A percentile compares a stretch with the other conserved stretches of the same genome.
Conservation (phyloP, 768 basidiomycete species). For the Leccinellum albellum region DNA sequence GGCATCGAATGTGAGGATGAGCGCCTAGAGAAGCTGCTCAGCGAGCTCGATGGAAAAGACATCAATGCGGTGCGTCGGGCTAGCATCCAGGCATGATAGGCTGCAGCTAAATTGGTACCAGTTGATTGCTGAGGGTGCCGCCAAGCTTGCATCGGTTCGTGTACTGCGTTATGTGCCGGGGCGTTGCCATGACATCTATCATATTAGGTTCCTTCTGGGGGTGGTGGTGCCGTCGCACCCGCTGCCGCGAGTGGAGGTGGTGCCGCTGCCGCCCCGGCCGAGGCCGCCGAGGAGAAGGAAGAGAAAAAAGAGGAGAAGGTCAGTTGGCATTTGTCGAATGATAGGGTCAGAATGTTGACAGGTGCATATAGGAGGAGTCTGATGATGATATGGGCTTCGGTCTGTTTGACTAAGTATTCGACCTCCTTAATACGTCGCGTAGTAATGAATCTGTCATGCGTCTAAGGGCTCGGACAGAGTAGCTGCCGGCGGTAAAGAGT, state of each 20-base stretch:
- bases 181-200: conserved; percentile 4
- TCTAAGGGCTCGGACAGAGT: not conserved
- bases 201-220: conserved; percentile 83
- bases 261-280: conserved; percentile 48
- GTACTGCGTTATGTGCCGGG: not conserved
- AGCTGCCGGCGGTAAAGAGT: conserved; percentile 17
- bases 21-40: conserved; percentile 76
- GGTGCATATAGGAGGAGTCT: conserved; percentile 68
- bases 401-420: conserved; percentile 77
- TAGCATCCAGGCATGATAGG: not conserved
- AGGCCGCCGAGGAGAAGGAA: conserved; percentile 71
- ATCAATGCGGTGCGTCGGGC: conserved; percentile 62
- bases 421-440: not conserved
- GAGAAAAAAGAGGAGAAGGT: conserved; percentile 92
- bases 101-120: conserved; percentile 25
- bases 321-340: conserved; percentile 18
- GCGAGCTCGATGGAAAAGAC: conserved; percentile 90
- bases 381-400: conserved; percentile 99
- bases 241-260: conserved; percentile 48
- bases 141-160: conserved; percentile 91
- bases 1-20: conserved; percentile 86
- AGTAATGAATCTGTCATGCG: conserved; percentile 5
- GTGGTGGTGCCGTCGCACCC: conserved; percentile 61
- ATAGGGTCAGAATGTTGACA: conserved; percentile 1
- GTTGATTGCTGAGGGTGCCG: conserved; percentile 89